Evolutionary conservation across 805 yeast genomes (phyloP), one percentile per base, ranked within the genome.

Genomic region (Wickerhamomyces tratensis): DNA sequence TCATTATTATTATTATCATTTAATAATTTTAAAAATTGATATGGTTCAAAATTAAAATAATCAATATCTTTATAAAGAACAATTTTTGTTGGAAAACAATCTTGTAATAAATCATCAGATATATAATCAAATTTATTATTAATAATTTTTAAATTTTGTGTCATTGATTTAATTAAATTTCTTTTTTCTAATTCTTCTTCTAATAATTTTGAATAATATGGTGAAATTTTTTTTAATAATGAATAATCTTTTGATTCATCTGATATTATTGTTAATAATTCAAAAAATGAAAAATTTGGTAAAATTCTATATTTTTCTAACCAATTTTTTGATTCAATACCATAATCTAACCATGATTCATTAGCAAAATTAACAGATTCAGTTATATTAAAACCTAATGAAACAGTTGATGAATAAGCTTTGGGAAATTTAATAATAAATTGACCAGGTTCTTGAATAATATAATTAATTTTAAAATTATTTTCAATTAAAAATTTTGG

Each of bases 391-490:
- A 76, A 67, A 0, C 87, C 88, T 13, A 75, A 55, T 0, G 81
- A 75, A 4, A 79, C 53, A 5, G 57, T 61, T 12, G 77, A 57
- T 1, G 80, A 63, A 52, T 75, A 81, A 1, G 74, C 53, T 42
- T 68, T 66, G 0, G 89, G 87, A 48, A 62, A 77, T 43, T 71
- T 77, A 44, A 81, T 62, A 6, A 83, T 60, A 43, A 69, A 67
- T 33, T 82, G 84, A 1, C 86, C 85, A 0, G 81, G 77, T 35
- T 64, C 65, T 54, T 82, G 89, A n/a, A 68, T 54, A 0, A 74
- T 61, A 6, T 72, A 68, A 37, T 66, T 61, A 26, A 65, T 72
- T 5, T 54, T 61, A 15, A 82, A 78, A 0, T 79, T 81, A 31
- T 68, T 50, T 20, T 63, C 59, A n/a, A 49, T 46, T n/a, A 82